Base-by-base conservation (phyloP, 2,329 filamentous ascomycete genomes). In the Aspergillus pseudotamarii region DNA sequence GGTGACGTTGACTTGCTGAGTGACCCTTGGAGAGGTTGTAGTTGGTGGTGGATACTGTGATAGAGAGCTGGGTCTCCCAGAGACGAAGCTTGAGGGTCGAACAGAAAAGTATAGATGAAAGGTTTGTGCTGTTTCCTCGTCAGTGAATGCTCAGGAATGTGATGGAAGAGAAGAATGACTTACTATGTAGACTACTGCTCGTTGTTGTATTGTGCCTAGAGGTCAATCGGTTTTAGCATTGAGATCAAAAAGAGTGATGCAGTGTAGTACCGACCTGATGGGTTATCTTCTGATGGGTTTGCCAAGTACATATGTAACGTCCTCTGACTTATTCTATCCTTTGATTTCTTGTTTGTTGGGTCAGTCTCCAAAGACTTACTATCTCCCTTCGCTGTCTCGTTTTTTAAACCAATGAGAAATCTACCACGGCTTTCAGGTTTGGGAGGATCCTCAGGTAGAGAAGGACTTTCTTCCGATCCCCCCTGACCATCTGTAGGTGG, bases 91-190 rank as follows among this genome's bases (percentile, higher is more conserved):
- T 77, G 70, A 6, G 77, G 72, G 55, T 82, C 77, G 66, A 83
- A 83, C 26, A 84, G 74, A 64, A 84, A 83, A 6, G 80, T 80
- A 66, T 83, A 84, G 66, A 84, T 80, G 64, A 84, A 84, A n/a
- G 82, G 82, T 74, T 79, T 79, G 64, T 81, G 74, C 73, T 78
- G 66, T 62, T 68, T 30, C 34, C n/a, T 26, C 12, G 41, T 63
- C 54, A 69, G 71, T 59, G 60, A 16, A 23, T 8, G 36, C 14
- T 43, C 9, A 23, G 16, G n/a, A n/a, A 5, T 43, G 14, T 41
- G 48, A 19, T 14, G 4, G 58, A 23, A 56, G 28, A 32, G 21
- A 19, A 51, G 19, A 5, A 32, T 10, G 32, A 67, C 76, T 51
- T 74, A 81, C 79, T 61, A 81, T 71, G 63, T 82, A 82, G 50